Evolutionary conservation across 2,329 filamentous ascomycete genomes (phyloP), one percentile per base, ranked within the genome.

Genomic region (Xylariaceae sp.): DNA sequence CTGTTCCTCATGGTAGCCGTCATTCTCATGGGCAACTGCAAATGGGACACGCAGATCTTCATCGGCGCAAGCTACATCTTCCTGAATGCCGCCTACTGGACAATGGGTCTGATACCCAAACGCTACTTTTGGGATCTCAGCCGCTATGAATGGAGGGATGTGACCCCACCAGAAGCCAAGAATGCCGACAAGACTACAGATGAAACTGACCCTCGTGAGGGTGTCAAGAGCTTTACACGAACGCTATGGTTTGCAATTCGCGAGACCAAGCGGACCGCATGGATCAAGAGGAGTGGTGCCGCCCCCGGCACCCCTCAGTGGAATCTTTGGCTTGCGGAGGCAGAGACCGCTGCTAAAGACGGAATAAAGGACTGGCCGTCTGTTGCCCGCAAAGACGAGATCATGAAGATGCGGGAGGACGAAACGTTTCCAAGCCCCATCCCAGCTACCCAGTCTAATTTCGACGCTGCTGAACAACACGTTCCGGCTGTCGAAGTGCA

Each of bases 61-160:
- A 78, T 84, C 51, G 80, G 79, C 6, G 70, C 66, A 2, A 70
- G 74, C 1, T 85, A 85, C 56, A 78, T 85, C 47, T 54, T 77
- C 4, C 70, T 85, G 44, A 86, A 85, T 52, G 77, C 75, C 10
- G 62, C 78, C 0, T 84, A 83, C 62, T 85, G 81, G 81, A 68
- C 68, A 1, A 69, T 80, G 45, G 75, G 77, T 17, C 64, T 81
- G 62, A 52, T 81, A 18, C 72, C 77, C 0, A 71, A 72, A 22
- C 58, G 63, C 0, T 66, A 67, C 43, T 80, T 82, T 55, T 84
- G 81, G 81, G 77, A 84, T 55, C 64, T 83, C n/a, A 71, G 69
- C 6, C 71, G 75, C 19, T 84, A 82, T 58, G 52, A 70, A 0
- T 69, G 69, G 44, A 40, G 54, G 6, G 70, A 76, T 30, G 55